These are phyloP conservation scores for Capsicum rhomboideum DNA, from an alignment of 257 asterid genomes.

Conservation along the genomic window DNA sequence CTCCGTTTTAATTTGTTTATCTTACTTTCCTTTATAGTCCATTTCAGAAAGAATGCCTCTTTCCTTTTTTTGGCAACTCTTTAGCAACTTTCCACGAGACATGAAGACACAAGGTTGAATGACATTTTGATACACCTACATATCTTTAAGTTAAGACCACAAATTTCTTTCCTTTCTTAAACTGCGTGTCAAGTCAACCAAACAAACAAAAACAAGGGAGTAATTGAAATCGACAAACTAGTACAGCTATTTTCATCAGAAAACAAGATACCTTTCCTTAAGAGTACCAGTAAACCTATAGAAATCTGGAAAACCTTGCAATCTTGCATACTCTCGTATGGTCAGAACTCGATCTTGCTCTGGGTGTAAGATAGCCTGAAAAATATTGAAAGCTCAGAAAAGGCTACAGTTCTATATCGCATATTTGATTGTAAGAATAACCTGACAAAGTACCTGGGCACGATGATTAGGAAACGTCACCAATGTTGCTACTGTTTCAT, in stretches of 20 bases:
- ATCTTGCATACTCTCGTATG: slow-evolving; percentile 67
- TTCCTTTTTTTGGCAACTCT: no score
- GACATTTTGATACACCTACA: no score
- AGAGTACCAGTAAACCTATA: slow-evolving; percentile 59
- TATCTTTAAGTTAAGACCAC: no score
- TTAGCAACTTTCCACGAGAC: no score
- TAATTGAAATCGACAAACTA: not conserved
- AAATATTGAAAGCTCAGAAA: not conserved
- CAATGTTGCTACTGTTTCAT: slow-evolving; percentile 70
- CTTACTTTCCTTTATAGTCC: no score
- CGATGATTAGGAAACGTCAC: slow-evolving; percentile 58
- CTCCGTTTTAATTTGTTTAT: no score
- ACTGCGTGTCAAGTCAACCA: no score
- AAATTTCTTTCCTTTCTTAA: no score
- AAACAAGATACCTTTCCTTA: slow-evolving; percentile 33
- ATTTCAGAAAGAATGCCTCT: no score
- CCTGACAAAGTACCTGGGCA: slow-evolving; percentile 15
- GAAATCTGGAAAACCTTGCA: slow-evolving; percentile 89
- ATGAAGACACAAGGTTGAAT: no score
- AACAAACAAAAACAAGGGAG: not conserved
- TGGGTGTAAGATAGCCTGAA: slow-evolving; percentile 60
- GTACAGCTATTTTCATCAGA: not conserved
- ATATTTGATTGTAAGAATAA: not conserved
- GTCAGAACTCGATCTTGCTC: slow-evolving; percentile 81
- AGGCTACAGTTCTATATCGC: not conserved